phyloP scores from a whole-genome alignment of 371 early-diverging fungal species.

The Entomophthora muscae region DNA sequence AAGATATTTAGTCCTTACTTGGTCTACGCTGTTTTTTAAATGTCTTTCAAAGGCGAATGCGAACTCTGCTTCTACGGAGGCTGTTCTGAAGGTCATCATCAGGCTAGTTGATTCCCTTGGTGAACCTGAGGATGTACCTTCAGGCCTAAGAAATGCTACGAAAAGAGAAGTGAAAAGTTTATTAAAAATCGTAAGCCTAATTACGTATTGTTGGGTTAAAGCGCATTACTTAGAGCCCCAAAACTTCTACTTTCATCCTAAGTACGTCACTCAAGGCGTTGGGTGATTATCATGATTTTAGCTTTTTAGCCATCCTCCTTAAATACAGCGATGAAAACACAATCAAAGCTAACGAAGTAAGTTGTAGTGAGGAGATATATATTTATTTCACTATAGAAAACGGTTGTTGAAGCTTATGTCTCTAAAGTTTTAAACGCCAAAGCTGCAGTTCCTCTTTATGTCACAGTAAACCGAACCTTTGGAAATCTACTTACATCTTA shows the following conservation, averaged over 20 bases:
- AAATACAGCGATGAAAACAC: neutral
- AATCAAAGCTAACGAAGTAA: conserved; percentile 9
- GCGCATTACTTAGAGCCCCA: conserved; percentile 11
- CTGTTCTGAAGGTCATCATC: neutral
- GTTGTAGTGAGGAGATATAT: neutral
- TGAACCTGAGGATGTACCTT: neutral
- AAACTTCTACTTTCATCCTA: neutral
- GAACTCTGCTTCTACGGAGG: neutral
- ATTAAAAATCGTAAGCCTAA: neutral
- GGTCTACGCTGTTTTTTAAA: neutral
- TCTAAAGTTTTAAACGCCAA: conserved; percentile 37
- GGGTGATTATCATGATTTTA: neutral
- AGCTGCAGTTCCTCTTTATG: conserved; percentile 27
- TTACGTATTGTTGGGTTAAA: neutral
- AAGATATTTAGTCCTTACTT: neutral
- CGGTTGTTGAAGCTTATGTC: conserved; percentile 37
- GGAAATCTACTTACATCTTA: conserved; percentile 10
- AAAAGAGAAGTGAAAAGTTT: neutral
- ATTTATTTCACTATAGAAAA: conserved; percentile 15
- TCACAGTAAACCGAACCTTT: conserved; percentile 12
- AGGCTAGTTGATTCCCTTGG: neutral
- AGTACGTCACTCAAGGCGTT: neutral
- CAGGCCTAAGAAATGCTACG: neutral
- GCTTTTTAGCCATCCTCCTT: neutral
- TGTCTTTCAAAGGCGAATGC: neutral